A percentile compares a stretch with the other conserved stretches of the same genome.
These are phyloP conservation scores for Alternaria sp. DNA, from an alignment of 2,329 filamentous ascomycete species.

Conservation along the genomic window DNA sequence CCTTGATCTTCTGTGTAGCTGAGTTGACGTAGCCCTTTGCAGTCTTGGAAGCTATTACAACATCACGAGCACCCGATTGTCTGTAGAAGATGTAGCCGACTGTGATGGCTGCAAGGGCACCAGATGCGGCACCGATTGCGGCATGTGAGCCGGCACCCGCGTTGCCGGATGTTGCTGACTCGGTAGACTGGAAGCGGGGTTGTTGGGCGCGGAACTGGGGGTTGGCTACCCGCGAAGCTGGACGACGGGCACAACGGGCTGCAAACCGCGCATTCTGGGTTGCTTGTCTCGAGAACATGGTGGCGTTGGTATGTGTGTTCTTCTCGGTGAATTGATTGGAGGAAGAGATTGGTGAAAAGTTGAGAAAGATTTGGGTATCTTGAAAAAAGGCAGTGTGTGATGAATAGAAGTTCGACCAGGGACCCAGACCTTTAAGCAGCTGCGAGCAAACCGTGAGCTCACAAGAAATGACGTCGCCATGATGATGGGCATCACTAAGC, in stretches of 20 bases:
- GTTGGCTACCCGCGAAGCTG: slow-evolving; percentile 34
- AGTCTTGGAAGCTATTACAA: slow-evolving; percentile 62
- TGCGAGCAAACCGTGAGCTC: slow-evolving; percentile 10
- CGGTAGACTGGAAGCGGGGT: slow-evolving; percentile 47
- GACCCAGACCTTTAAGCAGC: slow-evolving; percentile 16
- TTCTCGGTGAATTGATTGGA: slow-evolving; percentile 10
- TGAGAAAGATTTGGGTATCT: slow-evolving; percentile 15
- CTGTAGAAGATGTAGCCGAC: slow-evolving; percentile 64
- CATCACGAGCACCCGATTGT: slow-evolving; percentile 60
- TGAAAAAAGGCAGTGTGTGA: slow-evolving; percentile 9
- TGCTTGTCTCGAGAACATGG: slow-evolving; percentile 47
- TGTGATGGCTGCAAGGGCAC: slow-evolving; percentile 58
- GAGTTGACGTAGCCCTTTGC: slow-evolving; percentile 69
- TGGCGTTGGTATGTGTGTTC: slow-evolving; percentile 5
- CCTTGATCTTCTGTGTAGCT: slow-evolving; percentile 67
- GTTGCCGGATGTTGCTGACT: slow-evolving; percentile 32
- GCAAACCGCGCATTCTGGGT: slow-evolving; percentile 42
- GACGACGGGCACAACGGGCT: slow-evolving; percentile 42
- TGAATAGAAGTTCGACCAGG: background rate
- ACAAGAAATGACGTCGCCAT: slow-evolving; percentile 19
- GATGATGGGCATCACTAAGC: slow-evolving; percentile 20
- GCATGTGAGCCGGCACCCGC: slow-evolving; percentile 48
- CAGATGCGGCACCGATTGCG: slow-evolving; percentile 60
- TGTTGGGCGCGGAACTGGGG: slow-evolving; percentile 41
- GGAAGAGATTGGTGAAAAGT: slow-evolving; percentile 1